Percentiles rank a stretch among this genome's conserved stretches.
These are phyloP conservation scores for Strobilomyces echinocephalus DNA, from an alignment of 768 basidiomycete genomes.

Conservation along the genomic window DNA sequence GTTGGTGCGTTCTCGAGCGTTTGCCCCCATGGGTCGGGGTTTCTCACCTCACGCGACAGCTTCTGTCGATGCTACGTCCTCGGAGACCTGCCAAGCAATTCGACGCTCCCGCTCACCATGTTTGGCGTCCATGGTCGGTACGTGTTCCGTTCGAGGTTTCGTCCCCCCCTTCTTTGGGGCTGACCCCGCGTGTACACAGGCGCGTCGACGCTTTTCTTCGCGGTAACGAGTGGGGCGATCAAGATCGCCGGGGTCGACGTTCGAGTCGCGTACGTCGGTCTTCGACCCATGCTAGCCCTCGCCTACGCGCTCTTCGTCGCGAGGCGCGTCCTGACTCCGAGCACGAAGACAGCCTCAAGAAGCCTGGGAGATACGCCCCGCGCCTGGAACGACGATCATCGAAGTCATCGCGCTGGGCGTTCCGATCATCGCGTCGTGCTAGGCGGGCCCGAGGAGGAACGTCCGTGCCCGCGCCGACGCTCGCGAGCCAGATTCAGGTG, in stretches of 20 bases:
- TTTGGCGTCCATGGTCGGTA: constrained; percentile 5
- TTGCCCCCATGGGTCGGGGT: not conserved
- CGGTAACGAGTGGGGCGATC: not conserved
- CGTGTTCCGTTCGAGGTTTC: not conserved
- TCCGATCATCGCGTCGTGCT: not conserved
- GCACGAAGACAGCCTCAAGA: too few species aligned
- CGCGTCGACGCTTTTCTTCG: constrained; percentile 12
- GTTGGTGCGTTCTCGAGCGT: constrained; percentile 16
- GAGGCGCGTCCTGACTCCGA: too few species aligned
- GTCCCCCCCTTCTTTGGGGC: not conserved
- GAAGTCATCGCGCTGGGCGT: too few species aligned
- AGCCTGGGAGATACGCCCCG: too few species aligned
- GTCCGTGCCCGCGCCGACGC: too few species aligned
- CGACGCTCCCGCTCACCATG: constrained; percentile 10
- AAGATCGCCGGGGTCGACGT: too few species aligned
- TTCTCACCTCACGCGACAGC: not conserved
- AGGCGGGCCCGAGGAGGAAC: too few species aligned
- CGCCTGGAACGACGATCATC: not conserved
- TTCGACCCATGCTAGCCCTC: too few species aligned
- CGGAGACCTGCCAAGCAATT: constrained; percentile 10
- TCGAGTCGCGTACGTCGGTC: too few species aligned
- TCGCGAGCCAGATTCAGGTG: not conserved
- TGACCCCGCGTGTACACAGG: not conserved
- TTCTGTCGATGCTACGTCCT: constrained; percentile 12
- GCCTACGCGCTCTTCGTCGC: too few species aligned